Percentiles rank a stretch among this genome's conserved stretches.
phyloP scores from a whole-genome alignment of 2,329 filamentous ascomycete species.

The Phaeoacremonium minimum region DNA sequence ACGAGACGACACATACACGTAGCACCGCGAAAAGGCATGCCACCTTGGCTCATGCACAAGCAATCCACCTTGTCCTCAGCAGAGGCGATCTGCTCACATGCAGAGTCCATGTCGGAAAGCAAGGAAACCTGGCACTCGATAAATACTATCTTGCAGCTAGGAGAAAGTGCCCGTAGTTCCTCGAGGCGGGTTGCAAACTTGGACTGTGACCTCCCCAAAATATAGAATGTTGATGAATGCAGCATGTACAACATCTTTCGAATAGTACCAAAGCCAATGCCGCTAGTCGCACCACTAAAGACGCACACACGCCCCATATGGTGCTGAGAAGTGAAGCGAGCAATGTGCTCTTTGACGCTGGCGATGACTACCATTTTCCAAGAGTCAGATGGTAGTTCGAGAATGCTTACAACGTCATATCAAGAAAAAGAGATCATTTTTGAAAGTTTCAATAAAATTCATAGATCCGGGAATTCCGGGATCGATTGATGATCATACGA shows the following conservation, averaged over 20 bases:
- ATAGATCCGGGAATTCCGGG: no score
- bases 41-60: conserved; percentile 20
- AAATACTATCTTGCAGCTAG: conserved; percentile 16
- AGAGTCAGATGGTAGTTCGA: no score
- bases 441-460: no score
- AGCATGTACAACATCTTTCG: conserved; percentile 14
- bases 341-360: no score
- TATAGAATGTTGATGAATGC: conserved; percentile 13
- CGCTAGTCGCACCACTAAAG: conserved; percentile 1
- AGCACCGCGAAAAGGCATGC: conserved; percentile 12
- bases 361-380: no score
- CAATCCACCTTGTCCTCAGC: conserved; percentile 17
- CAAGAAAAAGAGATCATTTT: no score
- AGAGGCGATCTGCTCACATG: conserved; percentile 9
- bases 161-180: conserved; percentile 9
- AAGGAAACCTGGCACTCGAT: conserved; percentile 20
- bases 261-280: conserved; percentile 19
- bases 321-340: background rate
- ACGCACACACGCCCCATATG: conserved; percentile 1
- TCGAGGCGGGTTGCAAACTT: conserved; percentile 8
- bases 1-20: conserved; percentile 9
- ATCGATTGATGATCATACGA: no score
- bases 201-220: conserved; percentile 13
- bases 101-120: conserved; percentile 15
- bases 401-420: no score